These are phyloP conservation scores for Rhinocladiella mackenziei DNA, from an alignment of 2,329 filamentous ascomycete genomes.

Conservation along the genomic window DNA sequence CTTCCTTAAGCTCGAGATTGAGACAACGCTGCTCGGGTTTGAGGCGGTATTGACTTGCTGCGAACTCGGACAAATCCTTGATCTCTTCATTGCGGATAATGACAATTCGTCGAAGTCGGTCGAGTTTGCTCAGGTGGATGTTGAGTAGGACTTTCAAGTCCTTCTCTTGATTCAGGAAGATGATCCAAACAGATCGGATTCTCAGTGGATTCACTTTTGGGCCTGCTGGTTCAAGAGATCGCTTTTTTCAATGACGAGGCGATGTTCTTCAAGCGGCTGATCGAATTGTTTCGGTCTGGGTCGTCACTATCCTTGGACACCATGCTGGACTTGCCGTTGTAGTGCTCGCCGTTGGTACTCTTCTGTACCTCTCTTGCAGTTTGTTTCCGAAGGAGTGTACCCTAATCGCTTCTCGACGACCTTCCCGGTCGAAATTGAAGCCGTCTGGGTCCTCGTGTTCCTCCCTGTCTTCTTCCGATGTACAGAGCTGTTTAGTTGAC, in stretches of 20 bases:
- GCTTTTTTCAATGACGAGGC: conserved; percentile 12
- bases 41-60: too few species aligned
- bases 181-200: conserved; percentile 1
- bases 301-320: conserved; percentile 1
- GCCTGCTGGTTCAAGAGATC: conserved; percentile 9
- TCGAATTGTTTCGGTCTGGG: conserved; percentile 2
- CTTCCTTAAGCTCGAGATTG: conserved; percentile 6
- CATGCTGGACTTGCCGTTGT: conserved; percentile 6
- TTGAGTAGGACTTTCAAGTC: conserved; percentile 31
- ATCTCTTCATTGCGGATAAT: conserved; percentile 17
- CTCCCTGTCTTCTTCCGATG: too few species aligned
- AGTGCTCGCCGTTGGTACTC: not conserved
- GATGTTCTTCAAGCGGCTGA: conserved; percentile 13
- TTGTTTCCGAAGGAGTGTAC: conserved; percentile 2
- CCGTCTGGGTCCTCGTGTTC: not conserved
- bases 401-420: conserved; percentile 1
- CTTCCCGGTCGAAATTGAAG: conserved; percentile 3
- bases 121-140: conserved; percentile 29
- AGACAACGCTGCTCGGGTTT: conserved; percentile 9
- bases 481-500: too few species aligned
- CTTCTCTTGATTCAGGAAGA: conserved; percentile 14
- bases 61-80: conserved; percentile 5
- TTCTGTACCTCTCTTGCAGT: not conserved
- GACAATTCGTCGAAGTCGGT: conserved; percentile 14
- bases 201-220: conserved; percentile 2